A percentile compares a stretch with the other conserved stretches of the same genome.
phyloP scores from a whole-genome alignment of 306 rosid species.

The Medicago lupulina region DNA sequence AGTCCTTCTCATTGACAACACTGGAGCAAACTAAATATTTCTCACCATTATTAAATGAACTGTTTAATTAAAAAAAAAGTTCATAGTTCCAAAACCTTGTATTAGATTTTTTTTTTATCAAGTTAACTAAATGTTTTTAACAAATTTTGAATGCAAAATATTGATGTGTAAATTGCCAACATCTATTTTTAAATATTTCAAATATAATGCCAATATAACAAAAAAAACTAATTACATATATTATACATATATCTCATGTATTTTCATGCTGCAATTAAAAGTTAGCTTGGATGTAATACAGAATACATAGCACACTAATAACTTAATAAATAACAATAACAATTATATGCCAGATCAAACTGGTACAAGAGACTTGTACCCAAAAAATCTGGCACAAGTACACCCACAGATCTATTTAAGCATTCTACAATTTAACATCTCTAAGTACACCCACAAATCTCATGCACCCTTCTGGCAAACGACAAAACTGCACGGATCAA shows the following conservation, averaged over 20 bases:
- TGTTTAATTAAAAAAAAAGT: no score
- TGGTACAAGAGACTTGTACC: slow-evolving; percentile 5
- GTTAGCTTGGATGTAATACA: slow-evolving; percentile 38
- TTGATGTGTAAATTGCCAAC: background rate
- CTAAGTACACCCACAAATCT: slow-evolving; percentile 36
- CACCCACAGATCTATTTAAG: background rate
- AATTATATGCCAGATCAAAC: slow-evolving; percentile 36
- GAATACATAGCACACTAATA: slow-evolving; percentile 24
- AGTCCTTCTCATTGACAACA: no score
- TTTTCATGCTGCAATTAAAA: background rate
- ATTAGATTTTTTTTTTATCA: no score
- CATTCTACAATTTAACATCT: slow-evolving; percentile 35
- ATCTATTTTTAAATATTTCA: background rate
- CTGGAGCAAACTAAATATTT: no score
- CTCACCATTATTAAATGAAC: no score
- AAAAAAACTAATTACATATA: slow-evolving; percentile 22
- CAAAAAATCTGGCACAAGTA: no score
- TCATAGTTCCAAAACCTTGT: no score
- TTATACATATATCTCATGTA: slow-evolving; percentile 6
- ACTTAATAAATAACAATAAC: background rate
- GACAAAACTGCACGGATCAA: slow-evolving; percentile 79
- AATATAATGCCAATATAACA: background rate
- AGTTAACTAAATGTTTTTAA: no score
- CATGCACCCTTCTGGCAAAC: slow-evolving; percentile 73
- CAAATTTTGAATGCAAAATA: no score